Percentiles rank a stretch among this genome's conserved stretches.
Conservation (phyloP, 176 grass and related monocot species). For the Oryza punctata region DNA sequence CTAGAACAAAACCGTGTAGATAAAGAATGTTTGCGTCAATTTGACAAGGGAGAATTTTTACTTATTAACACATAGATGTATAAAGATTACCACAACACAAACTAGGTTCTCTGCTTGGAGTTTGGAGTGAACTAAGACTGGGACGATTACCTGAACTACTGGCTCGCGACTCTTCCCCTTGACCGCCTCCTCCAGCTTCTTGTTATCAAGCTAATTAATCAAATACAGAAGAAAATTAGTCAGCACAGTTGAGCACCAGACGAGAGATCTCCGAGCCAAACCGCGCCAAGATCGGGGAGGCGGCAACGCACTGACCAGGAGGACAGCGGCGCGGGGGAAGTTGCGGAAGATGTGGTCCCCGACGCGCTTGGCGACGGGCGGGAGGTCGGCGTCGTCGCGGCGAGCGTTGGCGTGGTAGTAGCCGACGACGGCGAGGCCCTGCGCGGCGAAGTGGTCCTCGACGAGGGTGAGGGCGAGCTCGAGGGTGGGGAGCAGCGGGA, state of each 20-base stretch:
- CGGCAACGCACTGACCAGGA: conserved; percentile 50
- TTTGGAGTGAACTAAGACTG: conserved; percentile 13
- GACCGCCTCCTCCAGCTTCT: conserved; percentile 66
- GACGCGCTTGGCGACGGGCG: conserved; percentile 74
- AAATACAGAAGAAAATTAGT: conserved; percentile 1
- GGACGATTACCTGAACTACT: conserved; percentile 54
- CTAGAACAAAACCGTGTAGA: not conserved
- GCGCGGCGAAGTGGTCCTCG: conserved; percentile 72
- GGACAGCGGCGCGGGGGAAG: conserved; percentile 83
- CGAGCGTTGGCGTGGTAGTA: conserved; percentile 99
- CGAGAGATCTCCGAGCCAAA: conserved; percentile 3
- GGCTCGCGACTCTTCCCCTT: conserved; percentile 54
- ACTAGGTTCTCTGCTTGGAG: not conserved
- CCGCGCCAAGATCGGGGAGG: not conserved
- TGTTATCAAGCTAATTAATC: conserved; percentile 71
- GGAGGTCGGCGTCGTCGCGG: conserved; percentile 68
- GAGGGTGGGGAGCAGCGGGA: conserved; percentile 85
- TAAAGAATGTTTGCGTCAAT: not conserved
- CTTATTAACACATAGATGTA: not conserved
- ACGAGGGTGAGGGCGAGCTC: conserved; percentile 88
- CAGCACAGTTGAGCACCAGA: conserved; percentile 11
- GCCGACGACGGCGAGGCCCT: conserved; percentile 72
- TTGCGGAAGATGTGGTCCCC: conserved; percentile 94
- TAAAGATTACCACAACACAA: not conserved
- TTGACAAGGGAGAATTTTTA: not conserved